Percentiles rank a stretch among this genome's conserved stretches.
Conservation (phyloP, 768 basidiomycete species). For the Phlebiopsis gigantea region DNA sequence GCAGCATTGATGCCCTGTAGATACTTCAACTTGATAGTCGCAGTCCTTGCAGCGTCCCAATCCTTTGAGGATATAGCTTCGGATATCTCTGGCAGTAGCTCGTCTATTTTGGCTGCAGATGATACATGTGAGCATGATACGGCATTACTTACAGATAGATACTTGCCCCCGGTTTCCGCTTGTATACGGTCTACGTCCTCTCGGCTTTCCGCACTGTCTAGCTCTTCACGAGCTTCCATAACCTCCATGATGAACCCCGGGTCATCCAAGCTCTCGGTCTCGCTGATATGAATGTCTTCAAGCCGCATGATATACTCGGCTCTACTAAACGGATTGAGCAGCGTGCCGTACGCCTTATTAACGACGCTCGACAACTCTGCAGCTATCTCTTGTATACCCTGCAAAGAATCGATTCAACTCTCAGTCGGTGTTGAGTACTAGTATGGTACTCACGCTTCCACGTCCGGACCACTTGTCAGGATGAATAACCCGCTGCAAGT, state of each 20-base stretch:
- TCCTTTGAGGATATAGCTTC: constrained; percentile 43
- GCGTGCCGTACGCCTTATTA: constrained; percentile 77
- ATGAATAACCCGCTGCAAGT: constrained; percentile 74
- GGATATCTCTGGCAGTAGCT: constrained; percentile 42
- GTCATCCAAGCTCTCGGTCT: constrained; percentile 71
- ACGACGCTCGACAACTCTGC: constrained; percentile 66
- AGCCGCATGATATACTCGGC: constrained; percentile 75
- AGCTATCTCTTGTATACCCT: constrained; percentile 58
- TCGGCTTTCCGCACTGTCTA: constrained; percentile 56
- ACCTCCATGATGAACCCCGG: constrained; percentile 66
- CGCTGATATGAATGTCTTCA: constrained; percentile 53
- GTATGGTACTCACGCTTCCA: constrained; percentile 41
- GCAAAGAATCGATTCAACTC: neutral
- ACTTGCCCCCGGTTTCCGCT: constrained; percentile 48
- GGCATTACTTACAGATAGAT: neutral
- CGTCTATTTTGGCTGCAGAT: constrained; percentile 50
- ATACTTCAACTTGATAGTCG: constrained; percentile 70
- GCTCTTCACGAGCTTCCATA: constrained; percentile 71
- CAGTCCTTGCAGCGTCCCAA: constrained; percentile 52
- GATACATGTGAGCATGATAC: too few species aligned
- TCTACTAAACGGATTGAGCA: constrained; percentile 67
- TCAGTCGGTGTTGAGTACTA: neutral
- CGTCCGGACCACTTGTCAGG: constrained; percentile 80
- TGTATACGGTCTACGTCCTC: constrained; percentile 47
- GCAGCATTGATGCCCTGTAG: constrained; percentile 58